phyloP scores from a whole-genome alignment of 306 rosid species.

The Fragaria iinumae region DNA sequence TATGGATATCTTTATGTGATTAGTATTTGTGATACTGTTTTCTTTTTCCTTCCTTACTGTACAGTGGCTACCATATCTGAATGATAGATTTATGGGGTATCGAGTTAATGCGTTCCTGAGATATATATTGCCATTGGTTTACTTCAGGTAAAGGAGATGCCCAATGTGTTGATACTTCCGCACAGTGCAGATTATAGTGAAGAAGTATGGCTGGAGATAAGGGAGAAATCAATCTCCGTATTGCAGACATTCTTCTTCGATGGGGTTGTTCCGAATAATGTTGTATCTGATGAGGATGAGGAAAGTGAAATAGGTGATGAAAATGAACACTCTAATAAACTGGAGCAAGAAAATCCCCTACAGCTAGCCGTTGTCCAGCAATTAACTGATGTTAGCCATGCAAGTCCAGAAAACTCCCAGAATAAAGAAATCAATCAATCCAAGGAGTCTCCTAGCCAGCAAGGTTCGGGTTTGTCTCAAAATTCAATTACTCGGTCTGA shows the following conservation, averaged over 20 bases:
- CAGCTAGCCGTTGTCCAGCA: conserved; percentile 60
- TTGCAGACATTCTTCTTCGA: conserved; percentile 83
- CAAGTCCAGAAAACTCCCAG: conserved; percentile 64
- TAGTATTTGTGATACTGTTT: background rate
- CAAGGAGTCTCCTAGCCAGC: conserved; percentile 58
- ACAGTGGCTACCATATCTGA: background rate
- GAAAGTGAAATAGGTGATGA: conserved; percentile 63
- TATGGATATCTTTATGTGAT: background rate
- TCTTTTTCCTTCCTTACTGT: background rate
- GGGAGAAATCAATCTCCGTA: conserved; percentile 89
- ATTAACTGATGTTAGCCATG: conserved; percentile 45
- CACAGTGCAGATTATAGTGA: conserved; percentile 99
- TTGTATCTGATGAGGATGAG: conserved; percentile 72
- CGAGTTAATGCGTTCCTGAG: background rate
- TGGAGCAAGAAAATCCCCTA: conserved; percentile 51
- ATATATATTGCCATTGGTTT: conserved; percentile 24
- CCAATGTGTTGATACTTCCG: conserved; percentile 97
- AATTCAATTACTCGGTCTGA: conserved; percentile 60
- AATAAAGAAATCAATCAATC: conserved; percentile 51
- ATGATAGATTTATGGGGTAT: background rate
- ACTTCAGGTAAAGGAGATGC: conserved; percentile 97
- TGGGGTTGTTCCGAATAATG: conserved; percentile 74
- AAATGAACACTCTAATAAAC: conserved; percentile 59
- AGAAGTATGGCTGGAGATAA: conserved; percentile 99
- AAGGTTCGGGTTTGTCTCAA: conserved; percentile 69